Percentiles rank a stretch among this genome's conserved stretches.
Conservation (phyloP, 495 filamentous ascomycete species). For the Penicillium parvum region DNA sequence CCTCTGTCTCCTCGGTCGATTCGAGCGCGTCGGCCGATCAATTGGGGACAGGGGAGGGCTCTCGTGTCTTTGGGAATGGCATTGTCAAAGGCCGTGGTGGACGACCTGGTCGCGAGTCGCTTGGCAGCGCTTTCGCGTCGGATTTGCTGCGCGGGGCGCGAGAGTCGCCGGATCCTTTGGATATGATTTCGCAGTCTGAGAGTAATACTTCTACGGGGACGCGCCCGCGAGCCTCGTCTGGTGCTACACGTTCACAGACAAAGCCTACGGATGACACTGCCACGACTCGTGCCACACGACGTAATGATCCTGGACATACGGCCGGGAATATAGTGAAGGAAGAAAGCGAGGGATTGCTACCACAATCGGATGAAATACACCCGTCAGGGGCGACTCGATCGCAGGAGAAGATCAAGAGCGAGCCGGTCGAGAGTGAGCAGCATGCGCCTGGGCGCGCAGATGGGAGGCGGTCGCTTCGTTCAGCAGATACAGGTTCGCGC, state of each 20-base stretch:
- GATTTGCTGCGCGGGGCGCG: slow-evolving; percentile 11
- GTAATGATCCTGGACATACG: slow-evolving; percentile 5
- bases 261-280: slow-evolving; percentile 9
- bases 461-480: slow-evolving; percentile 47
- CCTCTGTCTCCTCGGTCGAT: slow-evolving; percentile 18
- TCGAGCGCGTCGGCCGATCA: slow-evolving; percentile 13
- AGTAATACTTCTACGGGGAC: slow-evolving; percentile 6
- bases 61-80: slow-evolving; percentile 21
- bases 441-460: slow-evolving; percentile 1
- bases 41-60: slow-evolving; percentile 17
- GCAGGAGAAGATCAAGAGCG: slow-evolving; percentile 8
- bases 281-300: slow-evolving; percentile 13
- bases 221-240: slow-evolving; percentile 7
- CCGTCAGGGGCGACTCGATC: slow-evolving; percentile 2
- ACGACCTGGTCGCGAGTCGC: too few species aligned
- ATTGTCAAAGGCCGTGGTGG: slow-evolving; percentile 10
- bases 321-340: slow-evolving; percentile 6
- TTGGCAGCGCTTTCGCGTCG: slow-evolving; percentile 2
- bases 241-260: slow-evolving; percentile 3
- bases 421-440: slow-evolving; percentile 2
- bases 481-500: slow-evolving; percentile 49
- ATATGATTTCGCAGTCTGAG: slow-evolving; percentile 33
- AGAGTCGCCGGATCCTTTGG: slow-evolving; percentile 39
- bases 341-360: background rate
- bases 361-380: background rate